Conservation (phyloP, 169 alveolate species). For the Plasmodium inui region DNA sequence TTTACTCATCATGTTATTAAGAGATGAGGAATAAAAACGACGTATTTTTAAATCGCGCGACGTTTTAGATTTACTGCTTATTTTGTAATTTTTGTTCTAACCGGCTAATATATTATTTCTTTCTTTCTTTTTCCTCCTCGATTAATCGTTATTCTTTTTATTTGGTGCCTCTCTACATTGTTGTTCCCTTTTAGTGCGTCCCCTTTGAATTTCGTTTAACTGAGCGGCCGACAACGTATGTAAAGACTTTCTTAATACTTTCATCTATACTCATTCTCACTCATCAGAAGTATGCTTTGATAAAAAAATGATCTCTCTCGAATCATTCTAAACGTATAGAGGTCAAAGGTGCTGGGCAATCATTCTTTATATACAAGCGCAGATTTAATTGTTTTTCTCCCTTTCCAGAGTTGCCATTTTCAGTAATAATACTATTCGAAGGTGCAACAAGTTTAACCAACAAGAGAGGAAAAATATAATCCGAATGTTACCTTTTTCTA, state of each 20-base stretch:
- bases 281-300: neutral
- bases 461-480: neutral
- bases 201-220: neutral
- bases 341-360: neutral
- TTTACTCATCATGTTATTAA: neutral
- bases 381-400: neutral
- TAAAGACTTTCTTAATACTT: neutral
- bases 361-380: neutral
- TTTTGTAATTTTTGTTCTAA: neutral
- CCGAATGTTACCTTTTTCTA: neutral
- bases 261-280: neutral
- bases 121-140: neutral
- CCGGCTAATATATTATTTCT: neutral
- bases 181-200: neutral
- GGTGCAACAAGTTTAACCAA: neutral
- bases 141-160: neutral
- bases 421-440: neutral
- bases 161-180: neutral
- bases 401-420: neutral
- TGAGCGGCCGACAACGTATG: neutral
- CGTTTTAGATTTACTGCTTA: neutral
- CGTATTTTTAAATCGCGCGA: neutral
- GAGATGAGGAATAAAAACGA: neutral
- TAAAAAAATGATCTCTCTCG: neutral
- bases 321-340: neutral